Base-by-base conservation (phyloP, 306 rosid genomes). In the Sicyos baderoa region DNA sequence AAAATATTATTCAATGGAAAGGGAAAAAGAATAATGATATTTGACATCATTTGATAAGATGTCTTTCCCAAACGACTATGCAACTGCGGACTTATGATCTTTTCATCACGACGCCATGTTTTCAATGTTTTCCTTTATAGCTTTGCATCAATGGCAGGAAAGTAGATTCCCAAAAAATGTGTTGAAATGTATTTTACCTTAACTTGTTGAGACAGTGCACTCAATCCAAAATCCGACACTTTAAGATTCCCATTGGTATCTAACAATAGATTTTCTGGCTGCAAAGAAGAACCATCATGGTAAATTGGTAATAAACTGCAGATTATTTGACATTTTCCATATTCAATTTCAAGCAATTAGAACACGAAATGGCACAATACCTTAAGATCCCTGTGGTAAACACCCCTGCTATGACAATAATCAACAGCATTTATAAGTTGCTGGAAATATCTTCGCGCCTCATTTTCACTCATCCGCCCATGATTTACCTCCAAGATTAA, bases 361-460 rank as follows among this genome's bases (percentile, higher is more conserved):
- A n/a, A 35, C 44, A 42, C 40, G 19, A 55, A 75, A 32, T 42
- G 57, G 27, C 54, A 69, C 27, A 59, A 76, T 79, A 87, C 99
- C 97, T 93, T 93, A 53, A 93, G 86, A 72, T 93, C 99, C 79
- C 99, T 81, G 76, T 93, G 99, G 75, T 77, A 93, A 49, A 93
- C 99, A 62, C 99, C 99, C 77, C 99, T 88, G 84, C 99, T 93
- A 79, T 93, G 99, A 80, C 99, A 93, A 84, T 90, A 93, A 86
- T 93, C 97, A 76, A 93, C 94, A 19, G 89, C 94, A 75, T 93
- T 90, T 76, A 93, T 86, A 80, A 93, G 99, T 78, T 93, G 99
- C 80, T 93, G 97, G 79, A 93, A 93, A 85, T 93, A 93, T 77
- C 90, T 73, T 15, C 99, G 88, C 32, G 97, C 97, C 80, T 93